phyloP scores from a whole-genome alignment of 352 stramenopile genomes.

The Aphanomyces cochlioides region DNA sequence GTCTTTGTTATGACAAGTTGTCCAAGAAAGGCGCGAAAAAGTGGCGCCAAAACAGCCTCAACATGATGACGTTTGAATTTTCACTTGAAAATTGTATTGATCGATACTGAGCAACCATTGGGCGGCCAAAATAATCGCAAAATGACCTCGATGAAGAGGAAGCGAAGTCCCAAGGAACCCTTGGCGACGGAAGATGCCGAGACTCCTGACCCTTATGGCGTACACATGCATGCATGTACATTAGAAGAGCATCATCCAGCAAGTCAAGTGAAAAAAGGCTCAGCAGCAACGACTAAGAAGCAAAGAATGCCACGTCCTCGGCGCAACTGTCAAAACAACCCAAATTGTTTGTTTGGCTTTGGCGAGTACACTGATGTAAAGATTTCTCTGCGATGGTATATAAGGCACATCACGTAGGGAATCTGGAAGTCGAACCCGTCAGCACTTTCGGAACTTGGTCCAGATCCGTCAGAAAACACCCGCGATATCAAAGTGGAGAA shows the following conservation, averaged over 20 bases:
- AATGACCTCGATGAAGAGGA: conserved; percentile 31
- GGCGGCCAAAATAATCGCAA: no score
- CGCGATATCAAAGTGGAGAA: not conserved
- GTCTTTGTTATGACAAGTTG: no score
- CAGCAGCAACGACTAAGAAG: conserved; percentile 36
- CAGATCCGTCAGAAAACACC: conserved; percentile 49
- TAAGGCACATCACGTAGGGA: conserved; percentile 36
- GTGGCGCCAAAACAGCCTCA: no score
- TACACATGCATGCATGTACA: conserved; percentile 44
- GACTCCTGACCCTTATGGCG: conserved; percentile 56
- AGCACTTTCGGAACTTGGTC: conserved; percentile 51
- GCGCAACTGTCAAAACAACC: conserved; percentile 76
- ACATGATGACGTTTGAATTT: not conserved
- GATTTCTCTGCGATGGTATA: not conserved
- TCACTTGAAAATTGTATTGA: conserved; percentile 7
- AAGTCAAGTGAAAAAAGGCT: conserved; percentile 45
- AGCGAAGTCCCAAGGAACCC: conserved; percentile 44
- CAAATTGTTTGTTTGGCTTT: conserved; percentile 82
- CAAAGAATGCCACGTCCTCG: conserved; percentile 34
- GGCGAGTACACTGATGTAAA: conserved; percentile 64
- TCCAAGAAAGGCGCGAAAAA: no score
- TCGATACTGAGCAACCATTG: no score
- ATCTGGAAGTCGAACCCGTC: conserved; percentile 63
- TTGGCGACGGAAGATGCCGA: conserved; percentile 37
- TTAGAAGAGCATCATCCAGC: conserved; percentile 50